phyloP scores from a whole-genome alignment of 2,329 filamentous ascomycete species.

The Diplodia corticola region DNA sequence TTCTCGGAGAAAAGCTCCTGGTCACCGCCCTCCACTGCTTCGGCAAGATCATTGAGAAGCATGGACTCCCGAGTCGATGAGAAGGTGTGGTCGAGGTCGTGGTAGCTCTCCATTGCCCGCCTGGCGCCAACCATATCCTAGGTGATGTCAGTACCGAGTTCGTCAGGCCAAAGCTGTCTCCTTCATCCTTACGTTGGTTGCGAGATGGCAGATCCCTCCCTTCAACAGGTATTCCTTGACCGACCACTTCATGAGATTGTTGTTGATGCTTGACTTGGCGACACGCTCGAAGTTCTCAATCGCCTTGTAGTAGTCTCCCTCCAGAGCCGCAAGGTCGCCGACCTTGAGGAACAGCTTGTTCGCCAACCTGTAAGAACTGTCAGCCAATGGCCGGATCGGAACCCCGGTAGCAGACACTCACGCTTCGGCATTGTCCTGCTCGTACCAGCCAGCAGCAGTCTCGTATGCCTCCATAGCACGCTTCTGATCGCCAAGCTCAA shows the following conservation, averaged over 20 bases:
- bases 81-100: constrained; percentile 64
- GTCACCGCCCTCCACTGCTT: constrained; percentile 74
- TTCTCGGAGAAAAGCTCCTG: constrained; percentile 80
- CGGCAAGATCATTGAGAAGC: constrained; percentile 73
- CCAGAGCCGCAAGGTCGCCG: constrained; percentile 80
- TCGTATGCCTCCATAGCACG: constrained; percentile 77
- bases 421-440: constrained; percentile 80
- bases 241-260: constrained; percentile 89
- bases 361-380: constrained; percentile 62
- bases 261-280: constrained; percentile 73
- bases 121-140: constrained; percentile 75
- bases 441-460: constrained; percentile 79
- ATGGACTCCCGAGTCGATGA: constrained; percentile 75
- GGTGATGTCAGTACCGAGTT: neutral
- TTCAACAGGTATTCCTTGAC: constrained; percentile 97
- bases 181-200: constrained; percentile 49
- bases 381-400: neutral
- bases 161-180: neutral
- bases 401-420: constrained; percentile 48
- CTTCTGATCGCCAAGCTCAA: constrained; percentile 72
- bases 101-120: constrained; percentile 79
- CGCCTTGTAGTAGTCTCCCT: constrained; percentile 80
- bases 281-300: constrained; percentile 71
- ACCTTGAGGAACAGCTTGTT: constrained; percentile 95
- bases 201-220: constrained; percentile 86